Percentiles rank a stretch among this genome's conserved stretches.
These are phyloP conservation scores for Suhomyces xylopsoci DNA, from an alignment of 805 yeast genomes.

Conservation along the genomic window DNA sequence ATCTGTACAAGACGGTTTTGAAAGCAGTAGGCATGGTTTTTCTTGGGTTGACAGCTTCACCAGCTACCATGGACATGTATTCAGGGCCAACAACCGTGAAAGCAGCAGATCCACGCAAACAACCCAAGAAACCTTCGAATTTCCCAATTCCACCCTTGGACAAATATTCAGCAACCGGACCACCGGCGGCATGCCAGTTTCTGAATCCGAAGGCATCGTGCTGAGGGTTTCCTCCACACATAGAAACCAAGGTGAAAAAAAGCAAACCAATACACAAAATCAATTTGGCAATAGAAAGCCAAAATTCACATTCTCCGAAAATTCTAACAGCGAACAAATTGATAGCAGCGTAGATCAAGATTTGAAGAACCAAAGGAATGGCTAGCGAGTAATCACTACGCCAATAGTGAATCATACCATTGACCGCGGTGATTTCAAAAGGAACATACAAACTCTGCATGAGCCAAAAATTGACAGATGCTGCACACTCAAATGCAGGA, in stretches of 20 bases:
- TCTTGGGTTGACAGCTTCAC: conserved; percentile 73
- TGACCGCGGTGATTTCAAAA: conserved; percentile 78
- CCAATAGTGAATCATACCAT: conserved; percentile 79
- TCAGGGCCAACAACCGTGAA: conserved; percentile 88
- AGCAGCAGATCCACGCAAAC: conserved; percentile 61
- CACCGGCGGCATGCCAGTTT: conserved; percentile 43
- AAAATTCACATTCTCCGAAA: conserved; percentile 82
- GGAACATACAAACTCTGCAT: conserved; percentile 60
- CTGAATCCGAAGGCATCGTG: conserved; percentile 53
- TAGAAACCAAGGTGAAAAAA: conserved; percentile 70
- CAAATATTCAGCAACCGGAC: conserved; percentile 39
- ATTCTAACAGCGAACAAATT: conserved; percentile 70
- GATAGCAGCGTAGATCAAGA: conserved; percentile 58
- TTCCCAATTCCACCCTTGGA: conserved; percentile 59
- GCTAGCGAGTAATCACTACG: conserved; percentile 72
- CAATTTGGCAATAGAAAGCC: conserved; percentile 63
- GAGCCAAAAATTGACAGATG: conserved; percentile 32
- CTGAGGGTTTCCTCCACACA: conserved; percentile 85
- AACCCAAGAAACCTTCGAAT: conserved; percentile 69
- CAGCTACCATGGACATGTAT: conserved; percentile 79
- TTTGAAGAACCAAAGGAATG: conserved; percentile 62
- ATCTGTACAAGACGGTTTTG: conserved; percentile 67
- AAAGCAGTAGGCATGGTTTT: conserved; percentile 74
- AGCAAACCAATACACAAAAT: conserved; percentile 70
- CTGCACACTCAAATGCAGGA: conserved; percentile 30